Conservation (phyloP, 805 yeast species). For the Scheffersomyces ergatensis region DNA sequence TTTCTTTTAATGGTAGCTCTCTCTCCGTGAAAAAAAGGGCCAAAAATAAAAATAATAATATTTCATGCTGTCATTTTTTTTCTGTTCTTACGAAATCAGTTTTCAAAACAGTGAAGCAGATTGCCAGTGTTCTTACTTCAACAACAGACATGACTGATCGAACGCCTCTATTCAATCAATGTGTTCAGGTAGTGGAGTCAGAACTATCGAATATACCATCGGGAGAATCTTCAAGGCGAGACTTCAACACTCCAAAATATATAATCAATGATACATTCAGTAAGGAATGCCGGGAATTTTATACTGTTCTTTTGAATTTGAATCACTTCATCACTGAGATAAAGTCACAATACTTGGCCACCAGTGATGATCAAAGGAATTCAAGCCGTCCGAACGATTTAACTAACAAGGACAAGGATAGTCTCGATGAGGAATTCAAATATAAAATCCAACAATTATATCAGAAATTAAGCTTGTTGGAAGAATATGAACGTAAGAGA, state of each 20-base stretch:
- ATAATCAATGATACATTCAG: conserved; percentile 36
- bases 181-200: conserved; percentile 42
- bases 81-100: too few relatives aligned
- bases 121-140: too few relatives aligned
- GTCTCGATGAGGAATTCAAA: conserved; percentile 54
- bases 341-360: conserved; percentile 23
- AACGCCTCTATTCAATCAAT: conserved; percentile 47
- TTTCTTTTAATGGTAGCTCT: too few relatives aligned
- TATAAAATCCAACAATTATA: conserved; percentile 50
- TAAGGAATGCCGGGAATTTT: conserved; percentile 37
- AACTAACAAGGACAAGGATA: conserved; percentile 49
- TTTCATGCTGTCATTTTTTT: too few relatives aligned
- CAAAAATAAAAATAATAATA: too few relatives aligned
- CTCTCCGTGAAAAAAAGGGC: too few relatives aligned
- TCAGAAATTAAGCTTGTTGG: conserved; percentile 48
- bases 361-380: conserved; percentile 12
- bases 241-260: conserved; percentile 4
- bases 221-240: not conserved
- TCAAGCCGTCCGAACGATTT: conserved; percentile 15
- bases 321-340: conserved; percentile 26
- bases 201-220: conserved; percentile 16
- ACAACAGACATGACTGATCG: conserved; percentile 53
- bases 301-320: conserved; percentile 27
- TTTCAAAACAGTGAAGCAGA: too few relatives aligned
- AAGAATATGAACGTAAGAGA: conserved; percentile 51